Evolutionary conservation across 140 eudicot species (phyloP), one percentile per base, ranked within the genome.

Genomic region (Ambrosia hybrid): DNA sequence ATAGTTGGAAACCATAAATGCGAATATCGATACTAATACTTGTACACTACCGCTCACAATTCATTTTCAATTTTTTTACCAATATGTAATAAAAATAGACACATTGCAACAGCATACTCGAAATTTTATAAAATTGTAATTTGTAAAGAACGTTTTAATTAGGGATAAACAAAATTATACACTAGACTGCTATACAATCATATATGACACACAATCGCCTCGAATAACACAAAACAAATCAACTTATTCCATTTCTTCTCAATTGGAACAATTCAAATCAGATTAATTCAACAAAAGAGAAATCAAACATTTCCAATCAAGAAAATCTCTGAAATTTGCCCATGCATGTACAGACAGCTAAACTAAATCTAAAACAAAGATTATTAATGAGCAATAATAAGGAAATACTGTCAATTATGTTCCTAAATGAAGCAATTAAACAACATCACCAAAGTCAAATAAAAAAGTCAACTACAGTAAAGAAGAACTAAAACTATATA

Each of bases 401-500:
- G 3, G 1, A 48, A 9, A 7, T 0, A 9, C n/a, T 5, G 39
- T 4, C 30, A 65, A 51, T 52, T 13, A 38, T 3, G 15, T 30
- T 15, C 34, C n/a, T 9, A 73, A 36, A 49, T 15, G 16, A 36
- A 73, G 13, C 71, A 51, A 62, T 51, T 46, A 51, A 73, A 51
- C 65, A 63, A 3, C 7, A 51, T 73, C 64, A 37, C 64, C 11
- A 63, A 63, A 63, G 43, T 51, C 16, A 62, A 4, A 51, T 37
- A 14, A 39, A 63, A 73, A 73, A 63, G 78, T 73, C 78, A 73
- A 73, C 78, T 38, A 63, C 72, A 73, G 52, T 51, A n/a, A 64
- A 49, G 14, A 73, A 62, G 34, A 73, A 64, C 48, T 14, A 15
- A 63, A 59, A 34, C 13, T 14, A 53, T 37, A 51, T 9, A 15